A percentile compares a stretch with the other conserved stretches of the same genome.
Evolutionary conservation across 139 green algal species (phyloP).

Genomic region (Haematococcus lacustris): DNA sequence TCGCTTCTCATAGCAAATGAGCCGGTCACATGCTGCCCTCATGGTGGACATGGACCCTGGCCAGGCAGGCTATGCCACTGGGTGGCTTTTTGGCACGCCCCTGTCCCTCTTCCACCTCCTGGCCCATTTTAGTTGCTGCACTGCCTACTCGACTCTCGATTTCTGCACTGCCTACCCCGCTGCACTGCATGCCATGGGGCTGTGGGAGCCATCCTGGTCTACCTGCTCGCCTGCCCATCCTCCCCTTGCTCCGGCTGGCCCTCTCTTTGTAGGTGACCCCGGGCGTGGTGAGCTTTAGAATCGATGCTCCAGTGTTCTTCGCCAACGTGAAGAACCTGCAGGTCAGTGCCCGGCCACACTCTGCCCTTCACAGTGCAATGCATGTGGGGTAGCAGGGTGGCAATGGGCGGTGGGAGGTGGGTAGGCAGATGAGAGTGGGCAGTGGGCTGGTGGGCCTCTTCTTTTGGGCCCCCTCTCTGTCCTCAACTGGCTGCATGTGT

Average conservation of each 20-base stretch:
- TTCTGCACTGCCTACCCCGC: background rate
- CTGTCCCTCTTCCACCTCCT: too few relatives aligned
- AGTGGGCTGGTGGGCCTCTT: background rate
- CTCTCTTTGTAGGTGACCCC: conserved; percentile 11
- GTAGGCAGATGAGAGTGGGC: background rate
- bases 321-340: conserved; percentile 69
- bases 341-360: conserved; percentile 4
- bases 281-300: conserved; percentile 23
- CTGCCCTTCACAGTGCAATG: background rate
- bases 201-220: background rate
- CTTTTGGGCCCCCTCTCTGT: background rate
- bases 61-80: too few relatives aligned
- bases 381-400: background rate
- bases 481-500: background rate
- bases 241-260: too few relatives aligned
- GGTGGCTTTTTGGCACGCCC: background rate
- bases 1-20: too few relatives aligned
- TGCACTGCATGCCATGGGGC: background rate
- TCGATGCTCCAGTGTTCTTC: conserved; percentile 40
- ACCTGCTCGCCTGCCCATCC: too few relatives aligned
- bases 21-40: too few relatives aligned
- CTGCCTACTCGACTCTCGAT: too few relatives aligned
- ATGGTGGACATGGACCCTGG: too few relatives aligned
- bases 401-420: background rate
- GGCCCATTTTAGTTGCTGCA: too few relatives aligned